These are phyloP conservation scores for Tuber calosporum DNA, from an alignment of 495 filamentous ascomycete species.

Conservation along the genomic window DNA sequence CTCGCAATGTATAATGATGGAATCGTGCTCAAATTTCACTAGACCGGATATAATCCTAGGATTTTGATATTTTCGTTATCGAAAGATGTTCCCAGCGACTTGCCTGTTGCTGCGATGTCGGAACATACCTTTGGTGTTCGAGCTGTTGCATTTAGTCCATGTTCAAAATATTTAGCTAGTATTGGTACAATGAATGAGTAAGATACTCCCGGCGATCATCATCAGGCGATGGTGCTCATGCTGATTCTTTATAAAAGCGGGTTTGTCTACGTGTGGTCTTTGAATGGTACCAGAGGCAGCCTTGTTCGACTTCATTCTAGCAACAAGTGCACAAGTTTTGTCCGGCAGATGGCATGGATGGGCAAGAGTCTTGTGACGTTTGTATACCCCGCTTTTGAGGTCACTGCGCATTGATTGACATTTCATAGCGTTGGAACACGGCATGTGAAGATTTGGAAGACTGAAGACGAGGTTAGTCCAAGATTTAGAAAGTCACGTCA, in stretches of 20 bases:
- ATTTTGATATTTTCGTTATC: constrained; percentile 80
- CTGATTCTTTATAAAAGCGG: constrained; percentile 47
- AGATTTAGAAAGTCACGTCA: constrained; percentile 43
- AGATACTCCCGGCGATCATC: constrained; percentile 16
- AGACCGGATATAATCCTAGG: constrained; percentile 81
- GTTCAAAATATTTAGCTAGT: constrained; percentile 80
- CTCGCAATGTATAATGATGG: neutral
- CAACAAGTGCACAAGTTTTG: constrained; percentile 81
- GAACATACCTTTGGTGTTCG: constrained; percentile 89
- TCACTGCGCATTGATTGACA: constrained; percentile 38
- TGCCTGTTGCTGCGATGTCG: constrained; percentile 72
- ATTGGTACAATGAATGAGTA: constrained; percentile 76
- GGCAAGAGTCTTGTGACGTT: constrained; percentile 62
- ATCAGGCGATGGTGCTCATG: neutral
- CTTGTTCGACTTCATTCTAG: constrained; percentile 79
- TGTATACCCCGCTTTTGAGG: constrained; percentile 42
- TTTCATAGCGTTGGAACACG: constrained; percentile 64
- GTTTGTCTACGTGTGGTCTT: constrained; percentile 84
- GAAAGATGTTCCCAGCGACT: constrained; percentile 66
- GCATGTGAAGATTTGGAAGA: constrained; percentile 88
- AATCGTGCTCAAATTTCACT: constrained; percentile 31
- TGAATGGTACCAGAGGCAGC: constrained; percentile 68
- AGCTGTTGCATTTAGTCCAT: constrained; percentile 78
- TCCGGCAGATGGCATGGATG: constrained; percentile 83
- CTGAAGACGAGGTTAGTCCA: constrained; percentile 54